Percentiles rank a stretch among this genome's conserved stretches.
Conservation (phyloP, 768 basidiomycete species). For the Amanita jacksonii region DNA sequence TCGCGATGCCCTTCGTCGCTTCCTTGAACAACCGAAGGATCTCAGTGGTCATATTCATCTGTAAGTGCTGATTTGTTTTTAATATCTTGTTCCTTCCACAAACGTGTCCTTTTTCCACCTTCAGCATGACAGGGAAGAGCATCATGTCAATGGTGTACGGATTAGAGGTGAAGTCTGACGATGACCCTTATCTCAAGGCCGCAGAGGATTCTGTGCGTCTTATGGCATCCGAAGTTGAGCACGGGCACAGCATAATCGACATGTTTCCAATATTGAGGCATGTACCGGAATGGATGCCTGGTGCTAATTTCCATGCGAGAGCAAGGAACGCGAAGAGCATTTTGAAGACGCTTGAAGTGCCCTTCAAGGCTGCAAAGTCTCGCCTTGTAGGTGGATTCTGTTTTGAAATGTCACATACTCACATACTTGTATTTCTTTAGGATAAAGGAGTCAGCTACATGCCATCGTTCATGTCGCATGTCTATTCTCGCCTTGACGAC, state of each 20-base stretch:
- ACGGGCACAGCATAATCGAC: slow-evolving; percentile 6
- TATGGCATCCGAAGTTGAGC: not conserved
- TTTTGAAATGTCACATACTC: slow-evolving; percentile 15
- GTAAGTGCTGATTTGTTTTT: slow-evolving; percentile 15
- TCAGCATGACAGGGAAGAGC: slow-evolving; percentile 24
- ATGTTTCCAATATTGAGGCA: slow-evolving; percentile 10
- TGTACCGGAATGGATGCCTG: slow-evolving; percentile 9
- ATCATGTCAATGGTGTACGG: not conserved
- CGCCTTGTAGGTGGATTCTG: slow-evolving; percentile 21
- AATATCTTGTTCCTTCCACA: not conserved
- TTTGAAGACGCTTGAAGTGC: too few relatives aligned
- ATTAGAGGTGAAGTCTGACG: not conserved
- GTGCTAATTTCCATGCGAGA: too few relatives aligned
- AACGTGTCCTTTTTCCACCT: too few relatives aligned
- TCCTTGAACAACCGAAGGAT: slow-evolving; percentile 23
- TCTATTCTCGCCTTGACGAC: slow-evolving; percentile 10
- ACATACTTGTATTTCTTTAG: slow-evolving; percentile 5
- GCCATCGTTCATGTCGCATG: slow-evolving; percentile 14
- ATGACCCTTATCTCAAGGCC: slow-evolving; percentile 1
- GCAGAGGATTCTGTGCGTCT: not conserved
- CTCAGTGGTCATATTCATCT: slow-evolving; percentile 24
- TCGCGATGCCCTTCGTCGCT: slow-evolving; percentile 21
- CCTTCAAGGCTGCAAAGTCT: slow-evolving; percentile 10
- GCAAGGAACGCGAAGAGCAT: too few relatives aligned
- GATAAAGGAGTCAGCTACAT: slow-evolving; percentile 9